Evolutionary conservation across 2,329 filamentous ascomycete genomes (phyloP), one percentile per base, ranked within the genome.

Genomic region (Knoxdaviesia capensis): DNA sequence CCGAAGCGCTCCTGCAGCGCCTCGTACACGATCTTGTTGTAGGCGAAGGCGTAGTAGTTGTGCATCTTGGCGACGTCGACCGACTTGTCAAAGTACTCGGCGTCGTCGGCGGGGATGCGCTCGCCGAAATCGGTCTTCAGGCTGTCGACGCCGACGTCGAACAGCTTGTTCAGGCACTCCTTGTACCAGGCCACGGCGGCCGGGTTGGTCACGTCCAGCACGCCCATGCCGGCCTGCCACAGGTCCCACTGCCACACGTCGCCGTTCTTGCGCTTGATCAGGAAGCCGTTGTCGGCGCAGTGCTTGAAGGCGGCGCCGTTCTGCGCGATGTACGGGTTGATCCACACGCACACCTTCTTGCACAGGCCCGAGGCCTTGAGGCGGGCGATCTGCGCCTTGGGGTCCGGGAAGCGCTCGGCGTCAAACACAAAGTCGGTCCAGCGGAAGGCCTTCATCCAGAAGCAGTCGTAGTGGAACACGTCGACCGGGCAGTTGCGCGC

Each of bases 91-190:
- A 71, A 62, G 68, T 77, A 84, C 48, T 69, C 63, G 5, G 82
- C 70, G 48, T 78, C 73, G 40, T 68, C 63, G 5, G 68, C 70
- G 0, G 79, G 79, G 42, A 84, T 76, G 30, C 79, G 68, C 59
- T 84, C 79, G 43, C 77, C 78, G 54, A 84, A 84, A 52, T 84
- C 79, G 6, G 79, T 83, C 59, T 84, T 84, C 64, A 84, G 72
- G 44, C 69, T 67, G 54, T 84, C 77, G 42, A 84, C 70, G 7
- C 80, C 79, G 50, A 73, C 65, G 46, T 80, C 73, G 48, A 82
- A 77, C 3, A 84, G 65, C 3, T 63, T 63, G 42, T 71, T 66
- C 36, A 84, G 63, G 47, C 78, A 77, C 4, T 55, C 56, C 11
- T 63, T 61, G 51, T 75, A 84, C 80, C 80, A 84, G 30, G 63